Conservation (phyloP, 306 rosid genomes). For the Sesbania bispinosa region DNA sequence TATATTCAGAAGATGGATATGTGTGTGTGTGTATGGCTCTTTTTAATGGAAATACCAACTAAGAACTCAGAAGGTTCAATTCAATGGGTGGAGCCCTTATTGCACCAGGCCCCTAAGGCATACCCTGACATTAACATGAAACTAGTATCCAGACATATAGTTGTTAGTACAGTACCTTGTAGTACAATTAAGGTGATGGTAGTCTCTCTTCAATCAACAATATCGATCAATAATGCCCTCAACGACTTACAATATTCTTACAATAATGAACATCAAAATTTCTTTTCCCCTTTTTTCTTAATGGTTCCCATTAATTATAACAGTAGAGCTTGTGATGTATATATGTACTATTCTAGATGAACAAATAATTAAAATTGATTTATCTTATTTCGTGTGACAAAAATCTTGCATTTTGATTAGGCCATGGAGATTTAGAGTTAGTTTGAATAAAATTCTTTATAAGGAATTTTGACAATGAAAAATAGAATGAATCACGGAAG, state of each 20-base stretch:
- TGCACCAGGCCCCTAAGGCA: neutral
- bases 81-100: constrained; percentile 14
- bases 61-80: neutral
- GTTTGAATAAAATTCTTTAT: too few species aligned
- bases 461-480: too few species aligned
- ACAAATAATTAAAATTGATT: too few species aligned
- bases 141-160: constrained; percentile 25
- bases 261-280: neutral
- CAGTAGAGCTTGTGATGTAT: too few species aligned
- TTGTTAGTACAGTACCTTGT: constrained; percentile 25
- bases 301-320: neutral
- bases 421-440: too few species aligned
- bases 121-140: constrained; percentile 33
- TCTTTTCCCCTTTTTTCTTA: too few species aligned
- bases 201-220: constrained; percentile 10
- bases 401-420: too few species aligned
- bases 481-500: too few species aligned
- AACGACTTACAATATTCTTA: constrained; percentile 11
- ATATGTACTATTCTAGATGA: too few species aligned
- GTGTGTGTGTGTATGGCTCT: neutral
- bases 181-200: constrained; percentile 14
- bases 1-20: neutral
- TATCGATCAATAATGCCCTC: constrained; percentile 21
- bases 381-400: too few species aligned
- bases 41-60: constrained; percentile 34